Evolutionary conservation across 2,329 filamentous ascomycete species (phyloP).

Genomic region (Cladosporium sp.): DNA sequence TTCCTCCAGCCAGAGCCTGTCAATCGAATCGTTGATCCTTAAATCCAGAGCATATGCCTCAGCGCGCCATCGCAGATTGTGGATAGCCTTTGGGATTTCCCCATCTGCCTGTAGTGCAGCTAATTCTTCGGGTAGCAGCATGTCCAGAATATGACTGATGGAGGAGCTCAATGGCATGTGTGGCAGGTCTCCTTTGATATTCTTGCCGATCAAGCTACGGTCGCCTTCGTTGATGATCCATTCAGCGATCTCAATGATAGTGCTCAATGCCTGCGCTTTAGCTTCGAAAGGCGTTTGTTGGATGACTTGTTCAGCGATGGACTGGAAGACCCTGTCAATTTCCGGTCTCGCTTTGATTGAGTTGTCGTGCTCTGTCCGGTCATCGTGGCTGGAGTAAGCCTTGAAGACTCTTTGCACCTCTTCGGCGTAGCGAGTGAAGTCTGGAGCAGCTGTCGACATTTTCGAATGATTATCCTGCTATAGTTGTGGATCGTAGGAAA

Average conservation of each 20-base stretch:
- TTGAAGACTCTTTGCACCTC: not conserved
- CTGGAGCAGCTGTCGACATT: not conserved
- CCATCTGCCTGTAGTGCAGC: conserved; percentile 2
- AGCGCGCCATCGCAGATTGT: not conserved
- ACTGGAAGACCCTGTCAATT: not conserved
- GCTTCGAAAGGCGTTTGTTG: not conserved
- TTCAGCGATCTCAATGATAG: not conserved
- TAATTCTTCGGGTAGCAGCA: not conserved
- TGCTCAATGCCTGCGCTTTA: not conserved
- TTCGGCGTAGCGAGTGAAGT: not conserved
- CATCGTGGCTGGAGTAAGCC: not conserved
- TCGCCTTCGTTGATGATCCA: not conserved
- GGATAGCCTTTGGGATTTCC: not conserved
- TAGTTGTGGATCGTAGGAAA: not conserved
- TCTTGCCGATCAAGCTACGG: not conserved
- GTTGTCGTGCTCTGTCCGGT: not conserved
- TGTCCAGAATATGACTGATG: not conserved
- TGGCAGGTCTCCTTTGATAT: not conserved
- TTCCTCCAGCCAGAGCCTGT: conserved; percentile 1
- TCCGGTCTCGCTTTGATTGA: not conserved
- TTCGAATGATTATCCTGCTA: not conserved
- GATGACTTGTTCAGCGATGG: not conserved
- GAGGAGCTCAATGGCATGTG: not conserved
- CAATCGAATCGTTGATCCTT: not conserved
- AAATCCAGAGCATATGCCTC: not conserved